A percentile compares a stretch with the other conserved stretches of the same genome.
These are phyloP conservation scores for Cyclostephanos invisitatus DNA, from an alignment of 108 stramenopile species.

Conservation along the genomic window DNA sequence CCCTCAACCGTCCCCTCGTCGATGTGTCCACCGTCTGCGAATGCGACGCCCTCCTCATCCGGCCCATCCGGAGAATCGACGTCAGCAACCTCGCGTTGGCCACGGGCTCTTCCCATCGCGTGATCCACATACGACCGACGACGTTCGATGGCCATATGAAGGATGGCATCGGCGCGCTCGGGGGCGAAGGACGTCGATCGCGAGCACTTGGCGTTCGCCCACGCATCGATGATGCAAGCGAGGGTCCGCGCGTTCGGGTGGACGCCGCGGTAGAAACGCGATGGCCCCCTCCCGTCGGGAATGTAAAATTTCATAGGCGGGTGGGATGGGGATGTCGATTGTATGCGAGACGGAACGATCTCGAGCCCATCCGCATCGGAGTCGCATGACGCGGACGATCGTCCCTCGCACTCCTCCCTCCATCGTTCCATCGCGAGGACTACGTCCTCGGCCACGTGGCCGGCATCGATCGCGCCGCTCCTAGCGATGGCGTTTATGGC, in stretches of 20 bases:
- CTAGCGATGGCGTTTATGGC: slow-evolving; percentile 60
- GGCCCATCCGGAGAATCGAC: neutral
- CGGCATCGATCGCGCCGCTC: slow-evolving; percentile 45
- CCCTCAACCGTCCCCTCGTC: slow-evolving; percentile 10
- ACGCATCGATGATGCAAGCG: slow-evolving; percentile 54
- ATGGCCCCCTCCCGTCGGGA: neutral
- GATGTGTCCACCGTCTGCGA: slow-evolving; percentile 6
- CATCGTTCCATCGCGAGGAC: slow-evolving; percentile 48
- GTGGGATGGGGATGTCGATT: too few species aligned
- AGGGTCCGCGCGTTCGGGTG: slow-evolving; percentile 50
- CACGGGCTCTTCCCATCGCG: neutral
- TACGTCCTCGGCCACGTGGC: slow-evolving; percentile 43
- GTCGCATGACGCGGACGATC: neutral
- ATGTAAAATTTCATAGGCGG: neutral
- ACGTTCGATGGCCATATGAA: slow-evolving; percentile 20
- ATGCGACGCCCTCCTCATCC: slow-evolving; percentile 6
- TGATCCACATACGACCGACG: slow-evolving; percentile 30
- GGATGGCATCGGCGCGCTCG: slow-evolving; percentile 31
- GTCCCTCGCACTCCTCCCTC: slow-evolving; percentile 30
- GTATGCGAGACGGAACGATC: too few species aligned
- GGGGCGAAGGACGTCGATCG: slow-evolving; percentile 22
- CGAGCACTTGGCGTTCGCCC: slow-evolving; percentile 32
- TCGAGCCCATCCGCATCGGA: neutral
- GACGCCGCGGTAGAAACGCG: slow-evolving; percentile 22
- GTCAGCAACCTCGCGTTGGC: neutral